Base-by-base conservation (phyloP, 805 yeast species). In the Yamadazyma olivae region DNA sequence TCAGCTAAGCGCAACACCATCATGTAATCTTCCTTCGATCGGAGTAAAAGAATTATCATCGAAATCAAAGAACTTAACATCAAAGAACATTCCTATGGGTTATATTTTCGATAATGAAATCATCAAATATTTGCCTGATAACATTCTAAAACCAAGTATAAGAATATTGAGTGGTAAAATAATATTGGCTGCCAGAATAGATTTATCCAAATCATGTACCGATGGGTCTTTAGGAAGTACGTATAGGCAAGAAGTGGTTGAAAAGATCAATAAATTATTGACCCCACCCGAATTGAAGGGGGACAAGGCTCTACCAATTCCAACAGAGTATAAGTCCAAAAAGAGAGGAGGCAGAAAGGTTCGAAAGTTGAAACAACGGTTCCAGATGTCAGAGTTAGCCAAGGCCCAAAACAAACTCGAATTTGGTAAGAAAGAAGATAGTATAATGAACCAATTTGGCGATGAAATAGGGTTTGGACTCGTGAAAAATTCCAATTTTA, bases 391-490 rank as follows among this genome's bases (percentile, higher is more conserved):
- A 0, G 95, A 89, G 36, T 55, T 85, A 29, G 79, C 89, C 23
- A 82, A 79, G 45, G 83, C 95, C 3, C 95, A 87, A 50, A 89
- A 91, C 54, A 76, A 84, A 51, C 73, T 90, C 77, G 83, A 72
- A 27, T 90, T 91, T 61, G 96, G 95, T 5, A 74, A 80, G 48
- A 68, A 71, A 43, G 96, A 87, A 52, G 77, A 71, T 15, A 71
- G 81, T 1, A 63, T 70, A 3, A 63, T 66, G 42, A 89, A 83
- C 43, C 68, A 78, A 0, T 82, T 67, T 53, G 95, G 95, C 8
- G 89, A 86, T 35, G 95, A 87, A 49, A 65, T 83, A 21, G 96
- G 96, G 0, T 51, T 88, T 32, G 95, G 96, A 3, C 78, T 86
- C 87, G 41, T 45, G 29, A 42, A 49, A 54, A 40, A 47, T n/a